Conservation (phyloP, 106 monocot species). For the Allium fistulosum region DNA sequence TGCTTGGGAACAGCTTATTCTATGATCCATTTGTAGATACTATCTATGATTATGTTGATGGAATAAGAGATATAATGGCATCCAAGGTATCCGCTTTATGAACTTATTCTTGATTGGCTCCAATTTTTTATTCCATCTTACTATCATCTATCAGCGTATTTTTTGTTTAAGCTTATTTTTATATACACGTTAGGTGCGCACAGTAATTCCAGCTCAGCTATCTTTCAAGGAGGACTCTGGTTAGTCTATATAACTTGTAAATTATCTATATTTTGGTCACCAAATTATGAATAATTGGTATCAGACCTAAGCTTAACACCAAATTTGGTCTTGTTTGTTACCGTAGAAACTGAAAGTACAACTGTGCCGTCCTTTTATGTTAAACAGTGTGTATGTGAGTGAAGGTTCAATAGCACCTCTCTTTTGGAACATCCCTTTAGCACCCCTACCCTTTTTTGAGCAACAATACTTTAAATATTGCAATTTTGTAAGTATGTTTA, state of each 20-base stretch:
- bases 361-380: no score
- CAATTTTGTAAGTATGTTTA: no score
- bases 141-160: background rate
- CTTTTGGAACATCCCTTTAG: no score
- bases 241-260: slow-evolving; percentile 19
- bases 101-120: no score
- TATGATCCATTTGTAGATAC: slow-evolving; percentile 61
- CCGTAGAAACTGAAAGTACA: no score
- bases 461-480: no score
- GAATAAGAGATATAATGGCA: slow-evolving; percentile 57
- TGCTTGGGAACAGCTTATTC: slow-evolving; percentile 51
- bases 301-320: no score
- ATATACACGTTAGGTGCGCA: slow-evolving; percentile 39
- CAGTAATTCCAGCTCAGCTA: slow-evolving; percentile 66
- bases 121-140: background rate
- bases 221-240: slow-evolving; percentile 86
- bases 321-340: no score
- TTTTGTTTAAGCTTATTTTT: slow-evolving; percentile 2
- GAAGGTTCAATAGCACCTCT: no score
- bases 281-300: no score
- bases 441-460: no score
- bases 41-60: slow-evolving; percentile 85
- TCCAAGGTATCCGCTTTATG: slow-evolving; percentile 44
- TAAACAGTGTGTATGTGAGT: no score
- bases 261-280: background rate